Conservation (phyloP, 2,329 filamentous ascomycete genomes). For the Ceratocystiopsis minuta region DNA sequence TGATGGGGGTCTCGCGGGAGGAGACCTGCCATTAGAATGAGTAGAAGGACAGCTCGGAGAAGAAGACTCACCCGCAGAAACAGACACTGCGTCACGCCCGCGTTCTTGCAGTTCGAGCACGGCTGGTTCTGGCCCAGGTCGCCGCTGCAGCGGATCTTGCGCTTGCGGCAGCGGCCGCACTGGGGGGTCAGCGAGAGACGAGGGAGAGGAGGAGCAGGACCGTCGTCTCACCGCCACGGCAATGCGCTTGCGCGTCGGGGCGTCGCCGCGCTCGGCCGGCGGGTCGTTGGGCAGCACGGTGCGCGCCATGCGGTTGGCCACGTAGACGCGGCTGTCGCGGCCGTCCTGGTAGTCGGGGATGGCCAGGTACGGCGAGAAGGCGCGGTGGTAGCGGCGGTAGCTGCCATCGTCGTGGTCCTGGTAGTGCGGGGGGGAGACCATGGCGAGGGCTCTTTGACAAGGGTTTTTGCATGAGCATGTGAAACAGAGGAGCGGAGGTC, state of each 20-base stretch:
- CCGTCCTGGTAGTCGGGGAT: constrained; percentile 16
- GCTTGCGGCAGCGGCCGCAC: constrained; percentile 79
- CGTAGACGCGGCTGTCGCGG: constrained; percentile 21
- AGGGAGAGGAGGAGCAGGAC: constrained; percentile 11
- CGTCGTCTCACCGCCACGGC: constrained; percentile 41
- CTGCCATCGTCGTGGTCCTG: neutral
- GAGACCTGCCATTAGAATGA: neutral
- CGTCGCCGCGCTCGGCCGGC: constrained; percentile 22
- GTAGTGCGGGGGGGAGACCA: neutral
- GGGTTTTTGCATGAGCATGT: no score
- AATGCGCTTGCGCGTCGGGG: constrained; percentile 36
- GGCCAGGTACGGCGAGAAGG: constrained; percentile 17
- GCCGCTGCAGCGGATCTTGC: constrained; percentile 90
- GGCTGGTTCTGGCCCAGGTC: constrained; percentile 57
- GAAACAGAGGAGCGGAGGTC: neutral
- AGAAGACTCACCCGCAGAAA: constrained; percentile 52
- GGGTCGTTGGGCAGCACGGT: constrained; percentile 21
- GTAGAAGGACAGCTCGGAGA: no score
- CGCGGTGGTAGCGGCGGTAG: neutral
- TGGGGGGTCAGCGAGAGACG: constrained; percentile 18
- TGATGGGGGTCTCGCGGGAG: constrained; percentile 4
- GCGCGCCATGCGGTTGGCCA: constrained; percentile 6
- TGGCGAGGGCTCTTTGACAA: neutral
- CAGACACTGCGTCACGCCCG: constrained; percentile 52
- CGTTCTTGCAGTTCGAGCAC: constrained; percentile 69